Evolutionary conservation across 1,284 basidiomycete species (phyloP).

Genomic region (Trichosporon asahii): DNA sequence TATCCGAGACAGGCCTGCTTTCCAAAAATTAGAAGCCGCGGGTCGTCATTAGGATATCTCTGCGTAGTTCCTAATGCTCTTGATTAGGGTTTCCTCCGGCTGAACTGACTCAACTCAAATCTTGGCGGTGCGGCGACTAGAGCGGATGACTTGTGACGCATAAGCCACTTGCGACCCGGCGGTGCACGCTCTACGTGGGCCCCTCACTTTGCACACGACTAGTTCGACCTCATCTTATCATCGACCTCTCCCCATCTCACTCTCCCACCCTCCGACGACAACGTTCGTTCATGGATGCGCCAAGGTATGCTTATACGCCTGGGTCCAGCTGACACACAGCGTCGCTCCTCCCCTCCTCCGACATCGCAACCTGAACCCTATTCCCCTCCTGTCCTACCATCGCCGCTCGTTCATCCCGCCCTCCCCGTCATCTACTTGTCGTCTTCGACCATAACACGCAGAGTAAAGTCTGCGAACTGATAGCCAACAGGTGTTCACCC

Average conservation of each 20-base stretch:
- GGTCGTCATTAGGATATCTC: background rate
- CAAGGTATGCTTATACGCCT: background rate
- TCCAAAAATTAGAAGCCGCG: background rate
- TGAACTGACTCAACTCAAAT: background rate
- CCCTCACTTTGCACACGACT: background rate
- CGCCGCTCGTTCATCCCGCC: background rate
- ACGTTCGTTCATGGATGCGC: conserved; percentile 2
- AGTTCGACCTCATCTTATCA: background rate
- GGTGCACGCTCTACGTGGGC: background rate
- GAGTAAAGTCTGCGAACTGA: background rate
- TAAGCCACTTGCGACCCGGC: no score
- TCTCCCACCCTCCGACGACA: no score
- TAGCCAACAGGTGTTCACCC: background rate
- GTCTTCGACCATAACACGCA: background rate
- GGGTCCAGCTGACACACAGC: background rate
- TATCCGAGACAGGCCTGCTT: background rate
- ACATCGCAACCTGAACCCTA: background rate
- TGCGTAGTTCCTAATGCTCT: background rate
- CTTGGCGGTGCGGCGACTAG: background rate
- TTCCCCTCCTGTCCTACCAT: background rate
- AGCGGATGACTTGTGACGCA: background rate
- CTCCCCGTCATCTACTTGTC: background rate
- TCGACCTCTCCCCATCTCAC: background rate
- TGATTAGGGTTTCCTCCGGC: background rate
- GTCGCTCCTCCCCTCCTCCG: background rate